Conservation (phyloP, 2,329 filamentous ascomycete species). For the Pseudocercospora vitis region DNA sequence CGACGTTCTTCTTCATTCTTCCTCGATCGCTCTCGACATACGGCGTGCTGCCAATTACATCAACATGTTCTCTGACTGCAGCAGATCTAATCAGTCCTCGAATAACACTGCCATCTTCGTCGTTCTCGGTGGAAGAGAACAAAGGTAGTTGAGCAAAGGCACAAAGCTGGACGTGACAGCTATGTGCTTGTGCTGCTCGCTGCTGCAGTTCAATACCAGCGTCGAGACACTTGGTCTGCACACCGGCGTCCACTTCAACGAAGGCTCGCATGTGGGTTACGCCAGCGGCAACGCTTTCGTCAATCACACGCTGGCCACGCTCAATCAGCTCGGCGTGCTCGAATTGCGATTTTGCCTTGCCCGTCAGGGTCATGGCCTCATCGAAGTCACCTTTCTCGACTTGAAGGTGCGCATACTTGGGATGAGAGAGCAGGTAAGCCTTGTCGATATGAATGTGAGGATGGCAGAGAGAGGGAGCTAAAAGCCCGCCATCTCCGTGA, state of each 20-base stretch:
- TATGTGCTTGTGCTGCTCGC: constrained; percentile 48
- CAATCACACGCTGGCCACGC: constrained; percentile 64
- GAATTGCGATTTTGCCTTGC: constrained; percentile 63
- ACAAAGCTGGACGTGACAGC: constrained; percentile 65
- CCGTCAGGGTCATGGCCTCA: constrained; percentile 63
- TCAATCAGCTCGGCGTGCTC: constrained; percentile 61
- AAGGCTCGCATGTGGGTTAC: constrained; percentile 71
- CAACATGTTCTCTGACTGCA: constrained; percentile 47
- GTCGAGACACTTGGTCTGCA: constrained; percentile 58
- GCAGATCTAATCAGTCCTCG: constrained; percentile 52
- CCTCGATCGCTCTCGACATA: constrained; percentile 62
- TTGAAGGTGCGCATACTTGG: constrained; percentile 60
- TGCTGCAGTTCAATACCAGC: constrained; percentile 58
- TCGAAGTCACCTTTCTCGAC: constrained; percentile 62
- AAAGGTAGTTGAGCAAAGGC: constrained; percentile 70
- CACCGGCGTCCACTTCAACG: constrained; percentile 67
- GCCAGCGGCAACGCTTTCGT: constrained; percentile 63
- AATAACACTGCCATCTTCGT: constrained; percentile 51
- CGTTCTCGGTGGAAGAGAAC: constrained; percentile 51
- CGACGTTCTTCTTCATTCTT: constrained; percentile 57
- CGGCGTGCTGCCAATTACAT: constrained; percentile 66
- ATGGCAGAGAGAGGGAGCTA: constrained; percentile 63
- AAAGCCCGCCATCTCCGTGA: constrained; percentile 43
- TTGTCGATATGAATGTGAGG: constrained; percentile 74
- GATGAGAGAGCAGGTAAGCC: constrained; percentile 59